Evolutionary conservation across 306 rosid genomes (phyloP), one percentile per base, ranked within the genome.

Genomic region (Datisca glomerata): DNA sequence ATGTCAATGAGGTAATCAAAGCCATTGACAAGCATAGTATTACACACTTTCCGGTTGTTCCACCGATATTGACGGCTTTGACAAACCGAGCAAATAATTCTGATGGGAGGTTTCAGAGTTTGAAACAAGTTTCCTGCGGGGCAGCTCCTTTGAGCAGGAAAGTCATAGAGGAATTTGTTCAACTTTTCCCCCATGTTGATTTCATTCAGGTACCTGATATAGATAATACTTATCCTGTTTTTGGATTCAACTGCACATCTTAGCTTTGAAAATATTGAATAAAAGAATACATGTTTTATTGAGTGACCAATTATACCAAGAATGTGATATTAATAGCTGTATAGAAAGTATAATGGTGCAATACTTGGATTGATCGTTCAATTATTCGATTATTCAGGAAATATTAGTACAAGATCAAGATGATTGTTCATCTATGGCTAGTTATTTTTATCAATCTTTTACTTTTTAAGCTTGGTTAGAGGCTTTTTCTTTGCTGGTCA

Each of bases 11-110:
- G 31, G 59, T 50, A 27, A 57, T 74, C 15, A 50, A 51, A 20
- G 78, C 66, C 42, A 70, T 87, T 49, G 94, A 67, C 35, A 65
- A 60, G 32, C 69, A 66, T 43, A 60, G 54, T 43, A 80, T 82
- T 17, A 82, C 94, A 2, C 94, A 82, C 57, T 60, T 79, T 51
- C 80, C 78, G 7, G 69, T 60, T 57, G 96, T 83, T 57, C 97
- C 89, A 2, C 93, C 93, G 0, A 57, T 87, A 13, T 12, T 87
- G 52, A 24, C 64, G 6, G 76, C 81, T 21, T 45, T 83, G 78
- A 59, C 74, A 24, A 68, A 31, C 45, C 44, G 14, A 56, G 76
- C 47, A 34, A 54, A 61, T 55, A 20, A 54, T 32, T 12, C 56
- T 22, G 40, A 49, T 40, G 56, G 63, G 32, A 43, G 49, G 31